Evolutionary conservation across 1,284 basidiomycete species (phyloP).

Genomic region (Rhodotorula glutinis): DNA sequence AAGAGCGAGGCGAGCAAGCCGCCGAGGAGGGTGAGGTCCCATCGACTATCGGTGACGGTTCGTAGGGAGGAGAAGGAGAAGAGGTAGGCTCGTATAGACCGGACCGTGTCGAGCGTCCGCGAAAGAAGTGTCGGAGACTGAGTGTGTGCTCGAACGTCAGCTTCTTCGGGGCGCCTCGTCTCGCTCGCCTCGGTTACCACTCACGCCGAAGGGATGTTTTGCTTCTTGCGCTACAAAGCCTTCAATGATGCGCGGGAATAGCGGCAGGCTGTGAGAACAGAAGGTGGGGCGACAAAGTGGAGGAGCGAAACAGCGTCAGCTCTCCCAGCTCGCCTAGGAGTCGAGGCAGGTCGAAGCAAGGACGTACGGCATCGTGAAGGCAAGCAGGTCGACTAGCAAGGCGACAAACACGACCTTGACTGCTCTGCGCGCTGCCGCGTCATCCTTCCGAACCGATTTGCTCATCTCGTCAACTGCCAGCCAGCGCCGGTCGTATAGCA

Average conservation of each 20-base stretch:
- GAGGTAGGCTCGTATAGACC: constrained; percentile 22
- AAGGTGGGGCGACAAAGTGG: too few relatives aligned
- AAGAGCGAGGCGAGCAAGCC: constrained; percentile 44
- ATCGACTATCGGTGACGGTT: constrained; percentile 6
- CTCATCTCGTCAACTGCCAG: neutral
- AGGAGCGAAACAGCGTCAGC: too few relatives aligned
- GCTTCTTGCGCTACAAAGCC: constrained; percentile 33
- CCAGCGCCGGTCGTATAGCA: too few relatives aligned
- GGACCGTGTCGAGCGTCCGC: constrained; percentile 20
- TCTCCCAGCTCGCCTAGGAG: too few relatives aligned
- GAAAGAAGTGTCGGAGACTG: constrained; percentile 29
- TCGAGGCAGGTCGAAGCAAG: too few relatives aligned
- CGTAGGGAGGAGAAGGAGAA: constrained; percentile 17
- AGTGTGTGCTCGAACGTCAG: neutral
- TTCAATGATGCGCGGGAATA: constrained; percentile 41
- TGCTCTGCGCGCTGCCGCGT: constrained; percentile 9
- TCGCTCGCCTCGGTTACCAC: neutral
- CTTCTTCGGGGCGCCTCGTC: neutral
- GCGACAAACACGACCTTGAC: constrained; percentile 38
- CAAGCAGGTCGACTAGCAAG: constrained; percentile 38
- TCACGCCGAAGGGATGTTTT: neutral
- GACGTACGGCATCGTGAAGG: constrained; percentile 40
- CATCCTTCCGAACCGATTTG: neutral
- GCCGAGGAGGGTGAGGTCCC: constrained; percentile 42
- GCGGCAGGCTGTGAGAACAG: constrained; percentile 22